A percentile compares a stretch with the other conserved stretches of the same genome.
These are phyloP conservation scores for Phaeophleospora eucalypticola DNA, from an alignment of 2,329 filamentous ascomycete genomes.

Conservation along the genomic window DNA sequence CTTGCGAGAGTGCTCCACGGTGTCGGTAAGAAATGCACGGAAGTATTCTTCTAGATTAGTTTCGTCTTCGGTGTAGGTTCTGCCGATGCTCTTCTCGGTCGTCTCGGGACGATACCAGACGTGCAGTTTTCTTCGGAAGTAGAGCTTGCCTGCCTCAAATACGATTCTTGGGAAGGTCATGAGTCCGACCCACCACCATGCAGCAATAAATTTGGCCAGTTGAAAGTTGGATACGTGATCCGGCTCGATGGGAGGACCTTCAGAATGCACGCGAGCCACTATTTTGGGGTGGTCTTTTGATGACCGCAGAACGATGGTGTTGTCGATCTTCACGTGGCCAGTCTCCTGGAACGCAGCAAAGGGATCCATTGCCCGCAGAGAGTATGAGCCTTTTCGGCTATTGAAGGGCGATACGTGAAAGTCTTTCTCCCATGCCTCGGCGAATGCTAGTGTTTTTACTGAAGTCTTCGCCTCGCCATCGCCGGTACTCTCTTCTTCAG, in stretches of 20 bases:
- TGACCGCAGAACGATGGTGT: conserved; percentile 58
- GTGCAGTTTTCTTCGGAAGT: conserved; percentile 54
- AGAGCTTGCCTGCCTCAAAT: conserved; percentile 56
- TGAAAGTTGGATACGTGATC: conserved; percentile 37
- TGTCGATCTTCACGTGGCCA: conserved; percentile 45
- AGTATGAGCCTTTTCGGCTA: conserved; percentile 47
- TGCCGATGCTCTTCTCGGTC: conserved; percentile 51
- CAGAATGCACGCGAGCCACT: conserved; percentile 57
- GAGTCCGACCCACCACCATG: conserved; percentile 66
- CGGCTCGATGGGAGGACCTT: conserved; percentile 50
- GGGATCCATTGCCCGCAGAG: conserved; percentile 45
- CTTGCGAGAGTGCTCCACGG: conserved; percentile 47
- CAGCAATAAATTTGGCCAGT: conserved; percentile 25
- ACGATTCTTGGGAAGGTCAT: conserved; percentile 63
- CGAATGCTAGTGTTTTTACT: conserved; percentile 37
- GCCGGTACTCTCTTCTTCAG: neutral
- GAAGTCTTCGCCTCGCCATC: neutral
- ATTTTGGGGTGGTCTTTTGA: conserved; percentile 60
- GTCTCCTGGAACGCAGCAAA: conserved; percentile 32
- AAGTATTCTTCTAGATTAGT: conserved; percentile 39
- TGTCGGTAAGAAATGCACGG: conserved; percentile 37
- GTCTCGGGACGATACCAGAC: conserved; percentile 66
- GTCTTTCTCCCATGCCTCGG: conserved; percentile 60
- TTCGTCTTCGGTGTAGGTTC: conserved; percentile 52
- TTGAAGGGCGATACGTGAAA: conserved; percentile 78